A percentile compares a stretch with the other conserved stretches of the same genome.
Conservation (phyloP, 495 filamentous ascomycete species). For the Tuber brumale region DNA sequence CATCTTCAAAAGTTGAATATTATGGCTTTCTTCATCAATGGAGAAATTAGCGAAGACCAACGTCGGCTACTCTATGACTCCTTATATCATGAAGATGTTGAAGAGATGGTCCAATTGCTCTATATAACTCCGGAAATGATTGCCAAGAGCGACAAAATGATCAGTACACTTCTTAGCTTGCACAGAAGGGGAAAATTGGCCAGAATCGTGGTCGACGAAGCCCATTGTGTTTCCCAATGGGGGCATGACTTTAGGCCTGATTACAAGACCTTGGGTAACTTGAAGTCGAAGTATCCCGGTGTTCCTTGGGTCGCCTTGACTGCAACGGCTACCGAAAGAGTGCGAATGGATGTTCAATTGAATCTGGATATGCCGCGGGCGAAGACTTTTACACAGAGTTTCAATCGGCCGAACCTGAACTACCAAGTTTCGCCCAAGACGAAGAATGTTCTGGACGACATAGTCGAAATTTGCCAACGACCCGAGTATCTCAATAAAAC, state of each 20-base stretch:
- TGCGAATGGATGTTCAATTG: conserved; percentile 80
- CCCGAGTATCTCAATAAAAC: conserved; percentile 59
- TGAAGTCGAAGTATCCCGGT: conserved; percentile 61
- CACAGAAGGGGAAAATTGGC: conserved; percentile 64
- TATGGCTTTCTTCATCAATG: conserved; percentile 67
- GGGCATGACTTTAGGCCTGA: conserved; percentile 97
- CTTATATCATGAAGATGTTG: conserved; percentile 56
- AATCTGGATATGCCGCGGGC: conserved; percentile 76
- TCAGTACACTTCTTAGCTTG: conserved; percentile 56
- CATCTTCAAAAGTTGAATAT: conserved; percentile 71
- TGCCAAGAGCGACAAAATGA: conserved; percentile 62
- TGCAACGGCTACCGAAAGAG: conserved; percentile 87
- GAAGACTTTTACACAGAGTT: conserved; percentile 75
- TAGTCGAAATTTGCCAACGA: conserved; percentile 63
- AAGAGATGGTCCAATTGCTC: conserved; percentile 69
- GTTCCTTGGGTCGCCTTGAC: conserved; percentile 92
- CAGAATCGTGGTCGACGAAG: conserved; percentile 92
- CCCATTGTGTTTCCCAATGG: conserved; percentile 98
- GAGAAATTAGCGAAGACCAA: conserved; percentile 56
- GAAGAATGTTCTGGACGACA: conserved; percentile 55
- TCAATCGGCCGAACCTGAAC: conserved; percentile 85
- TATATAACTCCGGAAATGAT: conserved; percentile 98
- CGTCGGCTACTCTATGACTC: conserved; percentile 55
- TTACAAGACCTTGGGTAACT: conserved; percentile 74
- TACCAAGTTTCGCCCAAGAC: conserved; percentile 67